Evolutionary conservation across 2,329 filamentous ascomycete species (phyloP).

Genomic region (Fusarium sublunatum): DNA sequence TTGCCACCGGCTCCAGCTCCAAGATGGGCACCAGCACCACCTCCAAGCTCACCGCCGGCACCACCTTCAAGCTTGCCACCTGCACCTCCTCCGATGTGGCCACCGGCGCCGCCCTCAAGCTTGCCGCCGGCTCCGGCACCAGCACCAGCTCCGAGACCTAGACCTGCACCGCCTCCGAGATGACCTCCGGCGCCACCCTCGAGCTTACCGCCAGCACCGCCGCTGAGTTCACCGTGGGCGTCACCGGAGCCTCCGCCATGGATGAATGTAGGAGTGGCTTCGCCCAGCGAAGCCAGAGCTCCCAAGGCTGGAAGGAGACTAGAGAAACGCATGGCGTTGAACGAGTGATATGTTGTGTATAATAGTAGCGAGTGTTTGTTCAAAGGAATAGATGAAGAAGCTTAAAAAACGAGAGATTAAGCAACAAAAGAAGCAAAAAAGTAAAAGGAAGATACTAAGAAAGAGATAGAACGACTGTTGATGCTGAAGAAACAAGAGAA

Average conservation of each 20-base stretch:
- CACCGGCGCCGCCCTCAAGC: background rate
- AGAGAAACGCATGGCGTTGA: slow-evolving; percentile 37
- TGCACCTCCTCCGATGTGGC: background rate
- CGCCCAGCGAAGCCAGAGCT: slow-evolving; percentile 37
- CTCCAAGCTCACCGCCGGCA: background rate
- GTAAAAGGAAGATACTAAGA: slow-evolving; percentile 13
- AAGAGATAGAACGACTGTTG: slow-evolving; percentile 30
- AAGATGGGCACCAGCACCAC: background rate
- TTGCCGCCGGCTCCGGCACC: background rate
- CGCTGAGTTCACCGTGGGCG: background rate
- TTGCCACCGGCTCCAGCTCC: background rate
- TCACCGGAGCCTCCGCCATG: slow-evolving; percentile 14
- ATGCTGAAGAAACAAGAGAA: slow-evolving; percentile 13
- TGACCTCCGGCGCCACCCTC: background rate
- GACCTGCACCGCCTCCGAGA: background rate
- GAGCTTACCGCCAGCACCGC: background rate
- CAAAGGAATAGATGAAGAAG: slow-evolving; percentile 7
- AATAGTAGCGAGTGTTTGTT: slow-evolving; percentile 8
- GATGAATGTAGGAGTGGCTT: slow-evolving; percentile 35
- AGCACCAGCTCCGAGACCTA: background rate
- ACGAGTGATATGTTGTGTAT: slow-evolving; percentile 11
- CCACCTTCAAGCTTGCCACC: background rate
- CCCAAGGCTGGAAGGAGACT: slow-evolving; percentile 30
- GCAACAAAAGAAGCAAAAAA: slow-evolving; percentile 8
- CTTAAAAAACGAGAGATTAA: slow-evolving; percentile 21